Evolutionary conservation across 1,139 yeast genomes (phyloP), one percentile per base, ranked within the genome.

Genomic region (Cylindricascospora bacillispora): DNA sequence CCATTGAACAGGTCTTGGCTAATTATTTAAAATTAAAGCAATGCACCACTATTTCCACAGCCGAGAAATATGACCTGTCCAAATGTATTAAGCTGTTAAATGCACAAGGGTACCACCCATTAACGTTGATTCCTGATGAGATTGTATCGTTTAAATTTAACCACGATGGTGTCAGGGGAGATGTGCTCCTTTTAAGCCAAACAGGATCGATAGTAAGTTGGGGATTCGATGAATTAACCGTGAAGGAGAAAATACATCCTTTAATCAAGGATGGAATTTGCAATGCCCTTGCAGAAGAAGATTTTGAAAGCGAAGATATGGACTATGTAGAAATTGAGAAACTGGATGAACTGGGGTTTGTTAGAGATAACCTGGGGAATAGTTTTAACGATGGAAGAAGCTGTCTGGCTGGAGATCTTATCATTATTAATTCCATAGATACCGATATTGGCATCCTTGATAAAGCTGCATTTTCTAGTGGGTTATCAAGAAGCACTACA

Each of bases 391-490:
- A 10, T 18, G 50, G 50, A 5, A 54, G 52, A 4, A 56, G 60
- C 31, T 44, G 47, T 26, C 34, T 56, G 57, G 68, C 71, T 23
- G 83, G 83, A 3, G 94, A 82, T 38, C 65, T 77, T 3, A 69
- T 82, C 36, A 63, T 76, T 14, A 63, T 82, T 12, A 70, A 67
- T 34, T 78, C 78, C 1, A 41, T 45, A 2, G 60, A 62, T 5
- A 47, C 51, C 2, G 60, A 63, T 13, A 64, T 70, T 35, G 63
- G 70, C 25, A 44, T 77, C 27, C 56, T 80, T 23, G 93, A 83
- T 47, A 82, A 78, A 57, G 82, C 89, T 3, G 94, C 95, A 0
- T 83, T 83, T 53, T 79, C 94, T 1, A 73, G 82, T 32, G 95
- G 95, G 0, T 58, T 85, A 23, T 79, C 95, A 0, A 59, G 95